A percentile compares a stretch with the other conserved stretches of the same genome.
phyloP scores from a whole-genome alignment of 169 alveolate genomes.

The Cryptosporidium xiaoi region DNA sequence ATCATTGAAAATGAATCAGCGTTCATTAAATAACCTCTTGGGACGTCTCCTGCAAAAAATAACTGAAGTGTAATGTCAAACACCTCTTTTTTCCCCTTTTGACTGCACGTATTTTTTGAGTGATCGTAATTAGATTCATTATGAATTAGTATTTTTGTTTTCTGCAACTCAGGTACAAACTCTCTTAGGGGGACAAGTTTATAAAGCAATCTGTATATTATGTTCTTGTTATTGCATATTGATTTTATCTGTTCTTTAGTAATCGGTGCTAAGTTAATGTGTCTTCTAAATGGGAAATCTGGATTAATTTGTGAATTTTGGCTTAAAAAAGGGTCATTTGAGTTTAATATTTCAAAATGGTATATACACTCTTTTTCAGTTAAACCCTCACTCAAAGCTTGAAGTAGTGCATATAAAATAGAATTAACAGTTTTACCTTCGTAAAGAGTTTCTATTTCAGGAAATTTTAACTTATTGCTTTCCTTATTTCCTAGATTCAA shows the following conservation, averaged over 20 bases:
- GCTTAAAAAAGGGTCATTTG: conserved; percentile 7
- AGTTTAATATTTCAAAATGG: conserved; percentile 22
- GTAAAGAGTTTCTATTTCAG: conserved; percentile 8
- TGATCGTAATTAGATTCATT: neutral
- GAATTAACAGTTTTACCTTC: neutral
- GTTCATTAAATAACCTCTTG: conserved; percentile 63
- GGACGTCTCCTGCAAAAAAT: conserved; percentile 66
- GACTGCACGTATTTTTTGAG: conserved; percentile 1
- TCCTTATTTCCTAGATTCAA: neutral
- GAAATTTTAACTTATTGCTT: neutral
- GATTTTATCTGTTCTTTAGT: neutral
- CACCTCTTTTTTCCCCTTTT: conserved; percentile 29
- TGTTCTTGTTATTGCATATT: conserved; percentile 28
- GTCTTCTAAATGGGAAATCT: conserved; percentile 20
- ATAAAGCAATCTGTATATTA: conserved; percentile 10
- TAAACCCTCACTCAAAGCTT: conserved; percentile 46
- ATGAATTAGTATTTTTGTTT: conserved; percentile 22
- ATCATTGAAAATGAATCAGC: conserved; percentile 64
- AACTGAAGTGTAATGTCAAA: conserved; percentile 49
- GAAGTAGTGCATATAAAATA: conserved; percentile 9
- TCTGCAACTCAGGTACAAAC: conserved; percentile 18
- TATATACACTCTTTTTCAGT: conserved; percentile 13
- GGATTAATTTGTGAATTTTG: neutral
- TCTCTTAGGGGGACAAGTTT: conserved; percentile 56
- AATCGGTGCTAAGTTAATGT: conserved; percentile 5